Evolutionary conservation across 2,329 filamentous ascomycete genomes (phyloP), one percentile per base, ranked within the genome.

Genomic region (Bisporella sp.): DNA sequence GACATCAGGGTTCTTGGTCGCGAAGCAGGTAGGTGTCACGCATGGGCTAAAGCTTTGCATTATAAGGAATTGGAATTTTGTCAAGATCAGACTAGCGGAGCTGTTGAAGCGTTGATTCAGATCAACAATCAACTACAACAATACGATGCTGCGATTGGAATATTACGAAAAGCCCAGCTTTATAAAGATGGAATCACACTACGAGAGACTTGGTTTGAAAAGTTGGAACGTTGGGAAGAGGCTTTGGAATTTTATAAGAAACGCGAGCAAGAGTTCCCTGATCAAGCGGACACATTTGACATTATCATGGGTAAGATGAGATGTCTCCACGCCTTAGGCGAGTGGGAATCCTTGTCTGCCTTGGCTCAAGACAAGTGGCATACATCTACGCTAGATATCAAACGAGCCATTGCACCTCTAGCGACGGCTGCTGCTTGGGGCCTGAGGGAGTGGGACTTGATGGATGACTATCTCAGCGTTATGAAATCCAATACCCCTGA

Each of bases 301-400:
- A 89, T 99, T 48, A 90, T 95, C 33, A 97, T 99, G 91, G 93
- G 93, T 58, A 99, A 99, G 71, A 99, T 99, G 93, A 84, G 93
- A 45, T 99, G 93, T 76, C 73, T 97, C 56, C 93, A 99, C 66
- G 95, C 93, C 6, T 77, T 99, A 35, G 93, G 93, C 54, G 93
- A 99, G 68, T 99, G 93, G 93, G 95, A 97, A 59, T 83, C 89
- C 4, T 76, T 99, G 12, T 95, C 92, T 1, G 84, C 82, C 45
- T 76, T 99, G 49, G 92, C 91, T 0, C 87, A 95, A 64, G 90
- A 91, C 64, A 95, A 92, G 47, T 99, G 93, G 93, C 82, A 87
- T 58, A 90, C 91, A 65, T 93, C 92, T 6, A 84, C 84, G 4
- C 79, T 86, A 5, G 93, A 97, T 55, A 85, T 96, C 52, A 88